phyloP scores from a whole-genome alignment of 140 eudicot genomes.

The Stevia rebaudiana region DNA sequence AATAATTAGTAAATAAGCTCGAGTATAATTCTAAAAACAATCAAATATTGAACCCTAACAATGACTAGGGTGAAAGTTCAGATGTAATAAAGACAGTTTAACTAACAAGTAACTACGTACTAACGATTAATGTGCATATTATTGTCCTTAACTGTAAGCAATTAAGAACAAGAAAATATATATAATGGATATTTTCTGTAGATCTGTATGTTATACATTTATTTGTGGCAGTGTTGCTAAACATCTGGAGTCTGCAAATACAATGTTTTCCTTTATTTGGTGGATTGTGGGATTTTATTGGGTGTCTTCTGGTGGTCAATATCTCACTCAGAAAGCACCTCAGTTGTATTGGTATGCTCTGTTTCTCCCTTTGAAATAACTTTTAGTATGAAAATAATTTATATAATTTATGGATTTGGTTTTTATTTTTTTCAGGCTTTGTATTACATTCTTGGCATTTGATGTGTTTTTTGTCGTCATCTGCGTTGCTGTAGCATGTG shows the following conservation, averaged over 20 bases:
- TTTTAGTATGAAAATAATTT: not conserved
- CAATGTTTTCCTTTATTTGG: constrained; percentile 87
- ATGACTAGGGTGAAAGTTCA: not conserved
- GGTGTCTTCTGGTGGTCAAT: constrained; percentile 66
- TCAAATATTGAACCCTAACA: not conserved
- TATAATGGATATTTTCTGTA: not conserved
- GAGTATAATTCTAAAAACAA: not conserved
- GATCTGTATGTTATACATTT: not conserved
- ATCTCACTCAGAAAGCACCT: constrained; percentile 50
- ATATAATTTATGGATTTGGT: not conserved
- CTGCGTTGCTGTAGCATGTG: constrained; percentile 42
- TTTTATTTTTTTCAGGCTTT: constrained; percentile 22
- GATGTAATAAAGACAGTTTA: too few species aligned
- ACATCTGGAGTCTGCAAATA: constrained; percentile 83
- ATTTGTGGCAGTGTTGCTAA: constrained; percentile 57
- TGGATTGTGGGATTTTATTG: constrained; percentile 93
- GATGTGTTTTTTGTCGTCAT: constrained; percentile 34
- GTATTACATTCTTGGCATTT: constrained; percentile 28
- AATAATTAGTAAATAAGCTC: not conserved
- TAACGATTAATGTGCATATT: too few species aligned
- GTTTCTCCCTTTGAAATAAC: not conserved
- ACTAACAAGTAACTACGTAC: too few species aligned
- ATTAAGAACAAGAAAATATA: not conserved
- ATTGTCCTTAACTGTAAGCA: not conserved
- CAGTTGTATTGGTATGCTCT: constrained; percentile 70